Conservation (phyloP, 495 filamentous ascomycete genomes). For the Ramalina intermedia region DNA sequence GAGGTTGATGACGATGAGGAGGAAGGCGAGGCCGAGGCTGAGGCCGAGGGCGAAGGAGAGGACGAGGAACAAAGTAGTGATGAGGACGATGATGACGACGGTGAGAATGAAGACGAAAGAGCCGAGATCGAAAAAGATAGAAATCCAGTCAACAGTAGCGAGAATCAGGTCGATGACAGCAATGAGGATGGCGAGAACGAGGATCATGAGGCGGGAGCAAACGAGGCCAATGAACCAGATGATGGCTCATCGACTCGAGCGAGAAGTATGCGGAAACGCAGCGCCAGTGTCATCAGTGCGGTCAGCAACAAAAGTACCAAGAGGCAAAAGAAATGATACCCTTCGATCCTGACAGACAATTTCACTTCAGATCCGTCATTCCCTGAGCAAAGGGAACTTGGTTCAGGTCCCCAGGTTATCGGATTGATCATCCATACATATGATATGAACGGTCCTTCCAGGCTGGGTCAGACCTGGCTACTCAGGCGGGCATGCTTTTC, state of each 20-base stretch:
- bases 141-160: not conserved
- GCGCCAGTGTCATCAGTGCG: slow-evolving; percentile 16
- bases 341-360: no score
- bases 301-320: slow-evolving; percentile 17
- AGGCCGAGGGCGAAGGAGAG: slow-evolving; percentile 3
- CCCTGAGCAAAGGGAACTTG: no score
- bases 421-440: no score
- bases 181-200: slow-evolving; percentile 1
- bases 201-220: slow-evolving; percentile 3
- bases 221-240: slow-evolving; percentile 1
- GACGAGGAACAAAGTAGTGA: slow-evolving; percentile 15
- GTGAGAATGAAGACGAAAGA: slow-evolving; percentile 3
- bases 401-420: no score
- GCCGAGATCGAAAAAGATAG: slow-evolving; percentile 3
- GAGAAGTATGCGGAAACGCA: slow-evolving; percentile 12
- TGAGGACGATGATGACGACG: slow-evolving; percentile 21
- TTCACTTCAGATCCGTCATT: no score
- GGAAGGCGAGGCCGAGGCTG: not conserved
- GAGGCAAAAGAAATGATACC: slow-evolving; percentile 10
- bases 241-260: slow-evolving; percentile 2
- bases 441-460: no score
- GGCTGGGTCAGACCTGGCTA: no score
- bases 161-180: not conserved
- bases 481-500: no score
- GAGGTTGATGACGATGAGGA: not conserved